Base-by-base conservation (phyloP, 2,329 filamentous ascomycete genomes). In the Hirsutella minnesotensis region DNA sequence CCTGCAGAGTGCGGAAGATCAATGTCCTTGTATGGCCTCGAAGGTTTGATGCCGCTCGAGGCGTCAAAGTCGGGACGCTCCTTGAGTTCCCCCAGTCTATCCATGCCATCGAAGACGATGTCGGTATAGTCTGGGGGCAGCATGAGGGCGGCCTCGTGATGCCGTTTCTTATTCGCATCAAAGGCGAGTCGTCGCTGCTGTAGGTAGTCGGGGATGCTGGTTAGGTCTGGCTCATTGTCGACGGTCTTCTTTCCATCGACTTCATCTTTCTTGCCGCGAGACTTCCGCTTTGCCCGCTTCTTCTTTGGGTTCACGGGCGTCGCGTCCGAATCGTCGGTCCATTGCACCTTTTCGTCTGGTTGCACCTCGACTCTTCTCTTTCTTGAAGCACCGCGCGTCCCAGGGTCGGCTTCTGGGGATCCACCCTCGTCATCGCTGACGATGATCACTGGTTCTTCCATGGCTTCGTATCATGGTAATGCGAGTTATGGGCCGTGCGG, bases 51-150 rank as follows among this genome's bases (percentile, higher is more conserved):
- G 3, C 69, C 65, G 54, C 69, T 66, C 52, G 56, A 56, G 21
- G 61, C 56, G 53, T 72, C 58, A 42, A 96, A 84, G 2, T 73
- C 64, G 0, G 90, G 90, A 41, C 80, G 81, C 57, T 89, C 81
- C 42, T 73, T 66, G 12, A 86, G 58, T 10, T 55, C 54, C 1
- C 48, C 47, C 0, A 56, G 45, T 20, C 56, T 47, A 21, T 44
- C 36, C 1, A 46, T 50, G 22, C 77, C 67, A 46, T 75, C 76
- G 49, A 95, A 89, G 9, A 83, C 71, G 15, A 95, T 69, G 39
- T 81, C 79, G 1, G 80, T 74, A 56, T 83, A 94, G 39, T 77
- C 74, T 0, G 92, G 92, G 0, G 92, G 87, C 2, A 94, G 60
- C 47, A 76, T 80, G 36, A 95, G 65, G 0, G 83, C 86, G 5